Conservation (phyloP, 371 early-diverging fungal genomes). For the Haplosporangium sp. region DNA sequence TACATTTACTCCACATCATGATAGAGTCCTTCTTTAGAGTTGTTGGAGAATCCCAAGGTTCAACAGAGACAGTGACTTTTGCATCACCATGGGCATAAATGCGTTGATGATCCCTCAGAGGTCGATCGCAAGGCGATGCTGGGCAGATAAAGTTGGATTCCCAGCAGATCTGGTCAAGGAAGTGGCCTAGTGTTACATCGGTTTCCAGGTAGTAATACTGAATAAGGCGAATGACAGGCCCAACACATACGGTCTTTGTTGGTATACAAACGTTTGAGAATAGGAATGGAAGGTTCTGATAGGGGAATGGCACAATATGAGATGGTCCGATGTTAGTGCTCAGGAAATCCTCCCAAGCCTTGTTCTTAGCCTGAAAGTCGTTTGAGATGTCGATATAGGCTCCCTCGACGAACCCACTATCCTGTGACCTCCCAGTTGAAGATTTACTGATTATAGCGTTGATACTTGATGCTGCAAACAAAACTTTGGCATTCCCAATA, state of each 20-base stretch:
- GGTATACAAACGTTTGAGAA: slow-evolving; percentile 77
- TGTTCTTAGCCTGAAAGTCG: slow-evolving; percentile 63
- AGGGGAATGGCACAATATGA: slow-evolving; percentile 72
- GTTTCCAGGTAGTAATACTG: slow-evolving; percentile 82
- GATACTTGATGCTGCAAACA: slow-evolving; percentile 24
- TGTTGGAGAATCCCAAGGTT: slow-evolving; percentile 63
- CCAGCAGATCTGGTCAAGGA: slow-evolving; percentile 84
- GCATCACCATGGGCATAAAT: slow-evolving; percentile 88
- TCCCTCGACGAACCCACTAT: slow-evolving; percentile 58
- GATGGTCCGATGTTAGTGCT: slow-evolving; percentile 62
- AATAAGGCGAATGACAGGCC: slow-evolving; percentile 79
- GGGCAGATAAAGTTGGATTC: slow-evolving; percentile 74
- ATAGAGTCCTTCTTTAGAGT: slow-evolving; percentile 82
- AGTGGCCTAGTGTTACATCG: slow-evolving; percentile 91
- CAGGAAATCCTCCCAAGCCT: slow-evolving; percentile 67
- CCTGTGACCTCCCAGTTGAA: slow-evolving; percentile 53
- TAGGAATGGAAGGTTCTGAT: slow-evolving; percentile 78
- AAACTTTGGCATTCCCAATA: slow-evolving; percentile 42
- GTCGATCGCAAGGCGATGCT: slow-evolving; percentile 75
- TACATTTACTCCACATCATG: slow-evolving; percentile 89
- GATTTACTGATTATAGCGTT: slow-evolving; percentile 41
- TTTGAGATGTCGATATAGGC: slow-evolving; percentile 65
- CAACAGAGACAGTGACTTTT: slow-evolving; percentile 80
- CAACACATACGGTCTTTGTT: slow-evolving; percentile 77
- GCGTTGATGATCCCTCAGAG: slow-evolving; percentile 81